Conservation (phyloP, 257 asterid genomes). For the Thymus quinquecostatus region DNA sequence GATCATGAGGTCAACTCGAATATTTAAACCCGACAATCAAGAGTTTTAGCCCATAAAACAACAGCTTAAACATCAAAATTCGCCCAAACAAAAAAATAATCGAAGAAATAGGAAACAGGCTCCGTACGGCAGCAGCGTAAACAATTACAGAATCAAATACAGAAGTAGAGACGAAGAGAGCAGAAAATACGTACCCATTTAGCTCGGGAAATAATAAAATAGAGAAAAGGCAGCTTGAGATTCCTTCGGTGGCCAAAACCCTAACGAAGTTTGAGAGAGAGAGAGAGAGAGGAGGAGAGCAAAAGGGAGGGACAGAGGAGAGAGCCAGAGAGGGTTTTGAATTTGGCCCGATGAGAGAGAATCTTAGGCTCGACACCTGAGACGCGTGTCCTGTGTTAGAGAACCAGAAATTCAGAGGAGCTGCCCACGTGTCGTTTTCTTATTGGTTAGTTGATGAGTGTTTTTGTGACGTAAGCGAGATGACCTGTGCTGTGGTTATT, state of each 20-base stretch:
- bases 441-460: not conserved
- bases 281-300: not conserved
- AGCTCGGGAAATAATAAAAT: not conserved
- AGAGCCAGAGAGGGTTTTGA: slow-evolving; percentile 28
- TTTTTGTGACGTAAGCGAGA: slow-evolving; percentile 11
- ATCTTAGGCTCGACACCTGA: slow-evolving; percentile 35
- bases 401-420: not conserved
- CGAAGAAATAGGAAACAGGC: not conserved
- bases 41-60: not conserved
- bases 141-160: slow-evolving; percentile 1
- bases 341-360: slow-evolving; percentile 16
- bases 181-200: slow-evolving; percentile 25
- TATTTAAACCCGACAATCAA: not conserved
- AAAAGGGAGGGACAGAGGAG: not conserved
- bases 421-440: slow-evolving; percentile 9
- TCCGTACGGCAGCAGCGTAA: not conserved
- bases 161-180: not conserved
- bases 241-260: slow-evolving; percentile 26
- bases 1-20: slow-evolving; percentile 29
- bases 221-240: not conserved
- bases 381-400: slow-evolving; percentile 38
- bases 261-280: slow-evolving; percentile 14
- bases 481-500: not conserved
- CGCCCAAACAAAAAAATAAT: not conserved
- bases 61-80: not conserved